Percentiles rank a stretch among this genome's conserved stretches.
phyloP scores from a whole-genome alignment of 805 yeast genomes.

The Starmera pachycereana region DNA sequence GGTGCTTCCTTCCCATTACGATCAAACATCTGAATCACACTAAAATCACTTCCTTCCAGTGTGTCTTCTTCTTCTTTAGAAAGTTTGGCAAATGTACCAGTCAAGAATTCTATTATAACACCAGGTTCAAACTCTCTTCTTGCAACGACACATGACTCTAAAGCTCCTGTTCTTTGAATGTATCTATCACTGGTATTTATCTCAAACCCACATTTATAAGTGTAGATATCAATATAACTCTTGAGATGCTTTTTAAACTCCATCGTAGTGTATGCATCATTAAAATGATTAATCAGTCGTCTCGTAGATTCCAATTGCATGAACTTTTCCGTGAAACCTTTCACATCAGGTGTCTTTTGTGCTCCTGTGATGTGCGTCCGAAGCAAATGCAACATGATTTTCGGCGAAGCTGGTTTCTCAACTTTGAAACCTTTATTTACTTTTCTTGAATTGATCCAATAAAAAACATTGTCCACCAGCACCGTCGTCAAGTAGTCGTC shows the following conservation, averaged over 20 bases:
- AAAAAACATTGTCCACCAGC: conserved; percentile 16
- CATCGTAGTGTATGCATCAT: conserved; percentile 8
- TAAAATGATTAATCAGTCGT: conserved; percentile 16
- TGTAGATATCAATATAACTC: conserved; percentile 26
- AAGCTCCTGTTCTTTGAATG: conserved; percentile 5
- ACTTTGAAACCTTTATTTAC: conserved; percentile 6
- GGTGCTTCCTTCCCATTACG: conserved; percentile 10
- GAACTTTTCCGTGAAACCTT: conserved; percentile 18
- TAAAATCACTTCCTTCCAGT: conserved; percentile 29
- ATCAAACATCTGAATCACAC: conserved; percentile 28
- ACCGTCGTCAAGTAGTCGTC: conserved; percentile 22
- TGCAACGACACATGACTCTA: conserved; percentile 30
- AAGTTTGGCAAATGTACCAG: conserved; percentile 28
- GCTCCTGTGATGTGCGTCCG: conserved; percentile 6
- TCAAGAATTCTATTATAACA: conserved; percentile 23
- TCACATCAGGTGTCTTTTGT: conserved; percentile 4
- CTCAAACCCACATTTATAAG: conserved; percentile 29
- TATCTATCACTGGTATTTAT: conserved; percentile 33
- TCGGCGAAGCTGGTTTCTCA: conserved; percentile 1
- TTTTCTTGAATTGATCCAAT: conserved; percentile 20
- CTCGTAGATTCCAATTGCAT: conserved; percentile 15
- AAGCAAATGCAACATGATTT: conserved; percentile 3
- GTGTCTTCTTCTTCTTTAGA: conserved; percentile 23
- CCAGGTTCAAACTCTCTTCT: conserved; percentile 19
- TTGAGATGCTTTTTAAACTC: conserved; percentile 27